Percentiles rank a stretch among this genome's conserved stretches.
phyloP scores from a whole-genome alignment of 192 early-diverging fungal species.

The Entomortierella parvispora region DNA sequence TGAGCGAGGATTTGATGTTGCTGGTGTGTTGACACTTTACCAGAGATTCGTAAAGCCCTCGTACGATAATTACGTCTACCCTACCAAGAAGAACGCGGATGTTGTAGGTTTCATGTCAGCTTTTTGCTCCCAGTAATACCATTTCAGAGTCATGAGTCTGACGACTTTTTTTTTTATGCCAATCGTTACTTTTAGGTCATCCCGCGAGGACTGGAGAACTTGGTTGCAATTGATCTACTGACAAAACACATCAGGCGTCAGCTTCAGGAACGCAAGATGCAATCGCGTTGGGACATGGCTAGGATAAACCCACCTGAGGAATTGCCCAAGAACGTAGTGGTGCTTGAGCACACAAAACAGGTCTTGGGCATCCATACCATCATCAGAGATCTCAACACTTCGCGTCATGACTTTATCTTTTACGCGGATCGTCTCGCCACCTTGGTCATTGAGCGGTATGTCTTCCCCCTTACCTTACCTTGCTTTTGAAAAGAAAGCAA shows the following conservation, averaged over 20 bases:
- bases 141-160: neutral
- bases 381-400: constrained; percentile 74
- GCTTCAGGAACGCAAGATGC: constrained; percentile 74
- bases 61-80: constrained; percentile 90
- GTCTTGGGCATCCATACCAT: constrained; percentile 84
- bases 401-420: constrained; percentile 90
- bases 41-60: constrained; percentile 93
- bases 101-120: constrained; percentile 57
- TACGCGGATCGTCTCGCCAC: constrained; percentile 90
- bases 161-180: neutral
- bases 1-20: constrained; percentile 87
- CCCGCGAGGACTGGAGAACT: constrained; percentile 91
- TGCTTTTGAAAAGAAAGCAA: neutral
- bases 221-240: constrained; percentile 90
- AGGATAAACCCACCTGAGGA: constrained; percentile 49
- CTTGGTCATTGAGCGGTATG: constrained; percentile 84
- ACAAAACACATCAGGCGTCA: constrained; percentile 89
- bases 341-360: constrained; percentile 64
- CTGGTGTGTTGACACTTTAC: constrained; percentile 88
- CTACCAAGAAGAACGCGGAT: constrained; percentile 94
- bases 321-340: constrained; percentile 56
- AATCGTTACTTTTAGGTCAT: constrained; percentile 68
- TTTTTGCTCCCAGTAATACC: neutral
- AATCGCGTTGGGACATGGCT: constrained; percentile 65
- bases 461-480: neutral